A percentile compares a stretch with the other conserved stretches of the same genome.
Evolutionary conservation across 305 asterid genomes (phyloP).

Genomic region (Plantago coronopus): DNA sequence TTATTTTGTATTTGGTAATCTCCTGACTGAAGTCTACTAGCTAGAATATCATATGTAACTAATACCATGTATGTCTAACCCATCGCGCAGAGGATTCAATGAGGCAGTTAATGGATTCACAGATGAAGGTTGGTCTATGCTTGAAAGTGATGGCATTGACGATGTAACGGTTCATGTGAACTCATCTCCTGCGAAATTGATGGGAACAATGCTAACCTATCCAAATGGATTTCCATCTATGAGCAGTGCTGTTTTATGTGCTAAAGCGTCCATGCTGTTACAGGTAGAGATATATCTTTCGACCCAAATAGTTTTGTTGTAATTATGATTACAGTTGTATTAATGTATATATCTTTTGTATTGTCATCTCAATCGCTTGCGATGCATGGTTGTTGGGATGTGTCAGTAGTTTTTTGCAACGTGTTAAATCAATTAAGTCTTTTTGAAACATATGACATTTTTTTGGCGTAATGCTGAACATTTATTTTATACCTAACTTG

Average conservation of each 20-base stretch:
- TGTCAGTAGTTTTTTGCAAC: too few relatives aligned
- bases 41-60: conserved; percentile 7
- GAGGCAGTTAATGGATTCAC: conserved; percentile 95
- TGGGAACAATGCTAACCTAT: conserved; percentile 60
- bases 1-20: not conserved
- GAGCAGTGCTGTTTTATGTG: conserved; percentile 75
- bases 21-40: not conserved
- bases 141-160: conserved; percentile 82
- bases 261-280: conserved; percentile 91
- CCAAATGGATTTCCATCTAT: conserved; percentile 72
- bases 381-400: too few relatives aligned
- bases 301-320: not conserved
- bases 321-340: not conserved
- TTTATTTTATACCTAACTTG: not conserved
- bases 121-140: conserved; percentile 93
- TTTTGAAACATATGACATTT: not conserved
- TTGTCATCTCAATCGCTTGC: too few relatives aligned
- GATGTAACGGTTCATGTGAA: conserved; percentile 86
- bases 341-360: too few relatives aligned
- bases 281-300: conserved; percentile 45
- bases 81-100: conserved; percentile 70
- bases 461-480: not conserved
- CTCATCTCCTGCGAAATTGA: conserved; percentile 70
- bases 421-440: too few relatives aligned
- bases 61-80: not conserved